These are phyloP conservation scores for Bryoglossum gracile DNA, from an alignment of 495 filamentous ascomycete species.

Conservation along the genomic window DNA sequence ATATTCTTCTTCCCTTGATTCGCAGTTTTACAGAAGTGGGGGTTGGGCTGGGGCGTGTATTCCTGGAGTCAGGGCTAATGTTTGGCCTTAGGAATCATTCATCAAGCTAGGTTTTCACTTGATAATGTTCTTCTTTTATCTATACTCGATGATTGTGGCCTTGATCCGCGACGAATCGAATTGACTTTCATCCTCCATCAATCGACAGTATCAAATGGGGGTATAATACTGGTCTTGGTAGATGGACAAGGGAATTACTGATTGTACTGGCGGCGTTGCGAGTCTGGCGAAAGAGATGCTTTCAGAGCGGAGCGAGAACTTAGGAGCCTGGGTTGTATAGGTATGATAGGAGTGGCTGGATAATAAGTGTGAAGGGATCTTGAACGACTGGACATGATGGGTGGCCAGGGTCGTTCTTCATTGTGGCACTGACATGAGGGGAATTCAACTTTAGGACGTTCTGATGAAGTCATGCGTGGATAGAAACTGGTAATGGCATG, in stretches of 20 bases:
- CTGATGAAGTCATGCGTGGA: conserved; percentile 16
- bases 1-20: neutral
- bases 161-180: conserved; percentile 86
- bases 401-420: conserved; percentile 12
- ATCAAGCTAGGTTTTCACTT: conserved; percentile 99
- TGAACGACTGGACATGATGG: conserved; percentile 17
- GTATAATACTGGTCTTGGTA: conserved; percentile 6
- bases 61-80: neutral
- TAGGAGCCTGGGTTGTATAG: conserved; percentile 7
- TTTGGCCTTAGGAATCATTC: conserved; percentile 78
- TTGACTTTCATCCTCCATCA: conserved; percentile 37
- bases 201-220: conserved; percentile 8
- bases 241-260: neutral
- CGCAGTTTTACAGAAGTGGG: neutral
- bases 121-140: conserved; percentile 99
- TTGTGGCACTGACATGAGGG: conserved; percentile 1
- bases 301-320: too few relatives aligned
- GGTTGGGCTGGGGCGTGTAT: neutral
- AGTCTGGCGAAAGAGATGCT: too few relatives aligned
- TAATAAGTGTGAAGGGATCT: conserved; percentile 15
- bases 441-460: conserved; percentile 14
- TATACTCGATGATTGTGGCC: conserved; percentile 99
- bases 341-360: conserved; percentile 12
- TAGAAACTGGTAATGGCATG: conserved; percentile 23
- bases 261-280: neutral